phyloP scores from a whole-genome alignment of 495 filamentous ascomycete species.

The Penicillium herquei region DNA sequence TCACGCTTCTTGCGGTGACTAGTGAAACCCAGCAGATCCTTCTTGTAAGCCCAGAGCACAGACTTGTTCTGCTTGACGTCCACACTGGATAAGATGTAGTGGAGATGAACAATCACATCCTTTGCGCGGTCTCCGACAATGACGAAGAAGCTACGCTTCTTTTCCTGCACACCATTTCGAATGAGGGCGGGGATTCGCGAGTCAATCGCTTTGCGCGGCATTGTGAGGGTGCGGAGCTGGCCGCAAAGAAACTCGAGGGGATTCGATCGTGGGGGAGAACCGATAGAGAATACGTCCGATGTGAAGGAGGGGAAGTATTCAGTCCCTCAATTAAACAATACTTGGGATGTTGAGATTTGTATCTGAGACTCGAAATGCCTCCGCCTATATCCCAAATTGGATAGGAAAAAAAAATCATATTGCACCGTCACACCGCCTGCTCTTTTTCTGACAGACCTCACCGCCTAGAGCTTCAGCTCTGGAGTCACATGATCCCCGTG shows the following conservation, averaged over 20 bases:
- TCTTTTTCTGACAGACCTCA: neutral
- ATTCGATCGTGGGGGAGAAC: neutral
- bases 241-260: slow-evolving; percentile 14
- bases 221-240: slow-evolving; percentile 30
- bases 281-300: neutral
- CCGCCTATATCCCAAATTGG: slow-evolving; percentile 13
- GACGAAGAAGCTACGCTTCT: slow-evolving; percentile 97
- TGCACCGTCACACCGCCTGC: neutral
- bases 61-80: slow-evolving; percentile 96
- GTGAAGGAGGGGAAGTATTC: neutral
- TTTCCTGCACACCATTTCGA: slow-evolving; percentile 92
- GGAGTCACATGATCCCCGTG: neutral
- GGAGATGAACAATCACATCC: slow-evolving; percentile 93
- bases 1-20: slow-evolving; percentile 97
- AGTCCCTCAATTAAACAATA: slow-evolving; percentile 2
- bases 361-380: slow-evolving; percentile 5
- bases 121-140: slow-evolving; percentile 95
- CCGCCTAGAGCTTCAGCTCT: neutral
- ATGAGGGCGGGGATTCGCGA: slow-evolving; percentile 95
- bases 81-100: slow-evolving; percentile 86
- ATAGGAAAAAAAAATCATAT: slow-evolving; percentile 27
- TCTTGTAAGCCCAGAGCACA: slow-evolving; percentile 99
- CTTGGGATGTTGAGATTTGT: neutral
- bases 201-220: slow-evolving; percentile 66
- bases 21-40: slow-evolving; percentile 91